Evolutionary conservation across 768 basidiomycete genomes (phyloP), one percentile per base, ranked within the genome.

Genomic region (Chalciporus sphaerocephalus): DNA sequence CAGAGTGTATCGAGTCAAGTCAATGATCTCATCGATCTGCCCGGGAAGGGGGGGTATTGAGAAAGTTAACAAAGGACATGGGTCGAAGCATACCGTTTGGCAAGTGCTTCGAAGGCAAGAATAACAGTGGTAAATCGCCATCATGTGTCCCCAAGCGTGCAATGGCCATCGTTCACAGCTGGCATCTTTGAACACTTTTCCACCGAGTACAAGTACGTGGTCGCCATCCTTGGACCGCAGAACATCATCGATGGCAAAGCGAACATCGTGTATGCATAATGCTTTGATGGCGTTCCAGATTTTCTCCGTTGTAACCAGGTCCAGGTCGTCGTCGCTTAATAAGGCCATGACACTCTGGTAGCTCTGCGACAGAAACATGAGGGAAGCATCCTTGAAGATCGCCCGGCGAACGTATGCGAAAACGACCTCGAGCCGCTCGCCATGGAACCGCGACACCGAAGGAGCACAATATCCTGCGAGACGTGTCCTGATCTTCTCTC

Each of bases 351-450:
- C 66, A 36, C 51, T 55, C 11, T 52, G 46, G 40, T 71, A 70
- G 46, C 50, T 62, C 42, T 69, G 67, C 2, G 69, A 60, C 28
- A 65, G 53, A 38, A 69, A 57, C 61, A 69, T 68, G n/a, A 72
- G 64, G 18, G 61, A 59, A 38, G 65, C 53, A 44, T 72, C 67
- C 22, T 58, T 66, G 47, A 62, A 69, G 23, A 72, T 56, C 17
- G 61, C 69, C 15, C 69, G 61, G 12, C 67, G 68, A 38, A 72
- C 58, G 42, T 61, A 70, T 20, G 71, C 67, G 43, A 54, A 55
- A 41, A 72, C 64, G 44, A 69, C 53, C 16, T 58, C 48, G 20
- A 67, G 25, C 40, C 67, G 66, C 51, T 72, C 70, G n/a, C 32
- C 33, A 36, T 65, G 61, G 38, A 57, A 70, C 15, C 40, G 57